Percentiles rank a stretch among this genome's conserved stretches.
These are phyloP conservation scores for Phytopythium boreale DNA, from an alignment of 352 stramenopile genomes.

Conservation along the genomic window DNA sequence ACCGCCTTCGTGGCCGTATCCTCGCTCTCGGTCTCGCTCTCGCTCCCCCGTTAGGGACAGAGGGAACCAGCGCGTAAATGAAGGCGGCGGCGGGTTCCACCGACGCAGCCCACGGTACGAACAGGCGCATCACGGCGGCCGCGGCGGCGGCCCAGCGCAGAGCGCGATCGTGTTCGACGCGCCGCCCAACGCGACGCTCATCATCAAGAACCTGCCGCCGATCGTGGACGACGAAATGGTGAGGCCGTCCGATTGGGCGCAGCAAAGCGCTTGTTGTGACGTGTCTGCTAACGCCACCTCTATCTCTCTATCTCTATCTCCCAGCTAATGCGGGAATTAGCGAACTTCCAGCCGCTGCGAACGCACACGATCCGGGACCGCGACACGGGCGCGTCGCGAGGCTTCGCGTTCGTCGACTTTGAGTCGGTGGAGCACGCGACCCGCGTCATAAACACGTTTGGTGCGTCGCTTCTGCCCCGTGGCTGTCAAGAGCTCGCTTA, in stretches of 20 bases:
- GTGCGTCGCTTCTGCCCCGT: constrained; percentile 18
- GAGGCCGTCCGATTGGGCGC: constrained; percentile 9
- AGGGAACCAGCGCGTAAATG: neutral
- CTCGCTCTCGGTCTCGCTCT: neutral
- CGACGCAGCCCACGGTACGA: neutral
- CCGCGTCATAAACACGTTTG: constrained; percentile 53
- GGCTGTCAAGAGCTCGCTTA: neutral
- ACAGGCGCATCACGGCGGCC: neutral
- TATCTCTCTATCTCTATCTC: no score
- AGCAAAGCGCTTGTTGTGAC: neutral
- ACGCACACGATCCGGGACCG: constrained; percentile 36
- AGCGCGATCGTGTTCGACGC: constrained; percentile 10
- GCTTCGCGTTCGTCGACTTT: constrained; percentile 84
- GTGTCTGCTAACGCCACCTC: neutral
- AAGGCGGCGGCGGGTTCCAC: neutral
- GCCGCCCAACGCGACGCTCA: constrained; percentile 55
- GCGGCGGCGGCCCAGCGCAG: neutral
- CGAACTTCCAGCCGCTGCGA: constrained; percentile 42
- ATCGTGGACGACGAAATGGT: constrained; percentile 67
- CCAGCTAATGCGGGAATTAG: constrained; percentile 57
- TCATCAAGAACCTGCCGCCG: constrained; percentile 54
- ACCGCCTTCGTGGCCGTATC: neutral
- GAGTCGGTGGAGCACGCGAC: constrained; percentile 45
- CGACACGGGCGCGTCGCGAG: constrained; percentile 58
- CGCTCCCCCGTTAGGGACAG: neutral